Percentiles rank a stretch among this genome's conserved stretches.
Conservation (phyloP, 2,329 filamentous ascomycete species). For the Orbilia oligospora region DNA sequence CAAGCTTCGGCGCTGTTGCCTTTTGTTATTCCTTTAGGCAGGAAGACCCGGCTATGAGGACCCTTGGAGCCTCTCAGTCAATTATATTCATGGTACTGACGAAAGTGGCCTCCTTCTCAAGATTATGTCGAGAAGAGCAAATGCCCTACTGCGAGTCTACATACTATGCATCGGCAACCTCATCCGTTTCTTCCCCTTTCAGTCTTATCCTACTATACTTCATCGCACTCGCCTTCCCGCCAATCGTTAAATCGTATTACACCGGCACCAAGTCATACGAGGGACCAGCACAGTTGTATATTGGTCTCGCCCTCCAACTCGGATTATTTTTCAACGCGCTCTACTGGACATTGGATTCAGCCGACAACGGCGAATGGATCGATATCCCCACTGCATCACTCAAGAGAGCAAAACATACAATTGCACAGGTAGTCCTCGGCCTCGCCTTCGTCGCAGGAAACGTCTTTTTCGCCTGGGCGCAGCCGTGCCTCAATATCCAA, state of each 20-base stretch:
- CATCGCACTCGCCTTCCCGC: constrained; percentile 79
- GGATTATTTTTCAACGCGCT: constrained; percentile 81
- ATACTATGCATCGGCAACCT: constrained; percentile 91
- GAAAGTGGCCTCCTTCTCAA: constrained; percentile 85
- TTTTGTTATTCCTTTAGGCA: constrained; percentile 82
- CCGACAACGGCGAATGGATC: constrained; percentile 88
- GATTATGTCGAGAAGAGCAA: constrained; percentile 95
- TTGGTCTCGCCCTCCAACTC: constrained; percentile 82
- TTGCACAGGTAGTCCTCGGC: constrained; percentile 85
- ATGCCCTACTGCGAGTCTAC: constrained; percentile 97
- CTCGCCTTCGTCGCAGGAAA: constrained; percentile 86
- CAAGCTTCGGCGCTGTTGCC: constrained; percentile 85
- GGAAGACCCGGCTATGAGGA: constrained; percentile 76
- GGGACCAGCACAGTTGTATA: constrained; percentile 86
- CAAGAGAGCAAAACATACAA: constrained; percentile 80
- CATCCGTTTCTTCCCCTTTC: constrained; percentile 93
- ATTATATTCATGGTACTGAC: constrained; percentile 84
- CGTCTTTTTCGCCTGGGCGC: constrained; percentile 86
- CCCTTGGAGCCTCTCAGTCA: constrained; percentile 86
- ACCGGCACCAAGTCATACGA: constrained; percentile 87
- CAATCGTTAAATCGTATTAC: constrained; percentile 84
- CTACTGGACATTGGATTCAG: constrained; percentile 92
- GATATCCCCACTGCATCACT: constrained; percentile 74
- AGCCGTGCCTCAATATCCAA: constrained; percentile 84
- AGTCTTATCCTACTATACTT: constrained; percentile 84